phyloP scores from a whole-genome alignment of 2,329 filamentous ascomycete genomes.

The Verticillium albo-atrum region DNA sequence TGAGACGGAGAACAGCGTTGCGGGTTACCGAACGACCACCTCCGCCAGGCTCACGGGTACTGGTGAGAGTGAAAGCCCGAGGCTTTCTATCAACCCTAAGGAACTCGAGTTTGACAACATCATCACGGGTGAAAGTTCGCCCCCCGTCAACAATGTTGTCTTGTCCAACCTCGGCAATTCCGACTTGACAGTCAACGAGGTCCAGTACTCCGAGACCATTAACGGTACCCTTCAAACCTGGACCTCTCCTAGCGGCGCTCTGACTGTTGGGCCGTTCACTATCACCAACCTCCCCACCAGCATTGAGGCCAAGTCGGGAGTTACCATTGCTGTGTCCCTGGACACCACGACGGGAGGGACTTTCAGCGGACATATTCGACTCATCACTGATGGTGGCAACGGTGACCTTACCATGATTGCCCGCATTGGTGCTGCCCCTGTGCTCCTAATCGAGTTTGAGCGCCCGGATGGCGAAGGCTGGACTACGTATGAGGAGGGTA shows the following conservation, averaged over 20 bases:
- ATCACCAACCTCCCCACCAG: constrained; percentile 40
- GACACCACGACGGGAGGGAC: constrained; percentile 40
- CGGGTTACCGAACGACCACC: constrained; percentile 41
- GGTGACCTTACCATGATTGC: constrained; percentile 43
- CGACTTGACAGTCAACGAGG: constrained; percentile 34
- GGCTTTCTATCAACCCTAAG: constrained; percentile 43
- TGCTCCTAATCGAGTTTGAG: constrained; percentile 51
- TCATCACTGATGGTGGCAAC: constrained; percentile 44
- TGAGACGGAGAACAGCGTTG: constrained; percentile 39
- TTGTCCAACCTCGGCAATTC: constrained; percentile 46
- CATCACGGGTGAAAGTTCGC: constrained; percentile 36
- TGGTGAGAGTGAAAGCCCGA: constrained; percentile 37
- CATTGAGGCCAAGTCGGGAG: constrained; percentile 32
- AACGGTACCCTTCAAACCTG: constrained; percentile 39
- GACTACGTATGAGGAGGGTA: constrained; percentile 37
- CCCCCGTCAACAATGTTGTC: constrained; percentile 36
- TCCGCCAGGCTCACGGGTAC: constrained; percentile 44
- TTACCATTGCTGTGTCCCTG: constrained; percentile 41
- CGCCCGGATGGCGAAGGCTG: constrained; percentile 44
- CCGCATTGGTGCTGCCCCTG: constrained; percentile 42
- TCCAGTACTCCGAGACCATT: constrained; percentile 38
- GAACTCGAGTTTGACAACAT: constrained; percentile 44
- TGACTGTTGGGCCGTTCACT: constrained; percentile 42
- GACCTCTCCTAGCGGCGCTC: constrained; percentile 26
- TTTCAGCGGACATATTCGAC: constrained; percentile 42